A percentile compares a stretch with the other conserved stretches of the same genome.
Evolutionary conservation across 768 basidiomycete species (phyloP).

Genomic region (Hysterangium stoloniferum): DNA sequence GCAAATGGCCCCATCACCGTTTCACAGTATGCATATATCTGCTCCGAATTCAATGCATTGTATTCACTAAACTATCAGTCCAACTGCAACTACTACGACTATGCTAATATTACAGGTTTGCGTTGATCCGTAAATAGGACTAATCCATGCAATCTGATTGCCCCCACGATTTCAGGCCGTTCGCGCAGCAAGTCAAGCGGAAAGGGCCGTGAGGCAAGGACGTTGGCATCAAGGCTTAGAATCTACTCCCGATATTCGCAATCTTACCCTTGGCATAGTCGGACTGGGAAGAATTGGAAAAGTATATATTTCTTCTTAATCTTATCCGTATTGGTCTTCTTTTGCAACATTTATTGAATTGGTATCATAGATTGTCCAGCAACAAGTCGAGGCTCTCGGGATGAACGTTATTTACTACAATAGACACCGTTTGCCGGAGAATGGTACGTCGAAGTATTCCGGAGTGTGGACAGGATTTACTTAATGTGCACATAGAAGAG

Average conservation of each 20-base stretch:
- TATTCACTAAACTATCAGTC: conserved; percentile 7
- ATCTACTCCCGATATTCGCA: conserved; percentile 15
- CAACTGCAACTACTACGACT: conserved; percentile 15
- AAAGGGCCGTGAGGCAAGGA: conserved; percentile 16
- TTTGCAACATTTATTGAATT: background rate
- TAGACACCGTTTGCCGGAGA: conserved; percentile 16
- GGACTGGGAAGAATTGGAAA: conserved; percentile 30
- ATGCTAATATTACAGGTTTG: conserved; percentile 11
- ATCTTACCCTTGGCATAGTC: conserved; percentile 24
- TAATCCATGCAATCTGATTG: background rate
- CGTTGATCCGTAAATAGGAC: background rate
- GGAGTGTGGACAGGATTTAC: background rate
- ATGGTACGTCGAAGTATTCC: conserved; percentile 11
- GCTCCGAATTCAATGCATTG: conserved; percentile 6
- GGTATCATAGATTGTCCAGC: conserved; percentile 14
- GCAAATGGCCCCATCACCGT: conserved; percentile 21
- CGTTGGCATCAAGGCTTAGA: conserved; percentile 14
- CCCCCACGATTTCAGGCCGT: conserved; percentile 11
- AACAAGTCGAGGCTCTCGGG: conserved; percentile 23
- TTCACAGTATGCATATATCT: conserved; percentile 7
- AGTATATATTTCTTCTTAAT: conserved; percentile 11
- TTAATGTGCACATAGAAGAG: conserved; percentile 14
- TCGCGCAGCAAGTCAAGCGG: conserved; percentile 15
- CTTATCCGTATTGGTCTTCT: too few relatives aligned
- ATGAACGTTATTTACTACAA: conserved; percentile 27